Base-by-base conservation (phyloP, 805 yeast species). In the Dipodascus albidus region DNA sequence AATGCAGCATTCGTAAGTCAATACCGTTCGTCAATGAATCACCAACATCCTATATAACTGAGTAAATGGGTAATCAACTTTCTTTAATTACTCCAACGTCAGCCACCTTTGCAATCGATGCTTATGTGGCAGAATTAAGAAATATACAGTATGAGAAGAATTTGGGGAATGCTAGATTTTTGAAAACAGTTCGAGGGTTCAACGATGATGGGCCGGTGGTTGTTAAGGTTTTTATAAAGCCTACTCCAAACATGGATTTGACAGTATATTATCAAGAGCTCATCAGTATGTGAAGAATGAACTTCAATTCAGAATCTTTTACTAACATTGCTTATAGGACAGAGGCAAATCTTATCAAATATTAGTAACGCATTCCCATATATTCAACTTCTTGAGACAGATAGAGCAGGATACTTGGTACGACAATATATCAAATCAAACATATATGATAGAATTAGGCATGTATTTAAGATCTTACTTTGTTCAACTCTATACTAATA, bases 51-150 rank as follows among this genome's bases (percentile, higher is more conserved):
- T n/a, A n/a, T 27, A 27, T 4, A 11, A 38, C 44, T n/a, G 17
- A 38, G 6, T 38, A 2, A 38, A 89, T 90, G 97, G 97, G 96
- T 15, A 87, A 87, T 14, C 86, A 85, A 64, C 71, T 91, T 56
- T 90, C 97, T 1, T 73, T 87, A 33, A 70, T 88, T 65, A 87
- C 96, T 8, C 96, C 96, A 11, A 82, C 95, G 2, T 88, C 96
- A 1, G 89, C 95, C 2, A 87, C 96, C 1, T 87, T 91, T 61
- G 96, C 95, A 3, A 76, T 89, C 1, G 88, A 91, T 21, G 90
- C 97, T 0, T 91, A 90, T 60, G 79, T 91, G 24, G 89, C 89
- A 62, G 87, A 86, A 47, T 73, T 91, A 9, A 81, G 81, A 22
- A 81, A 82, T 56, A 74, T 85, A 42, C 91, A 87, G 60, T 91